A percentile compares a stretch with the other conserved stretches of the same genome.
phyloP scores from a whole-genome alignment of 2,329 filamentous ascomycete genomes.

The Fusarium phyllophilum region DNA sequence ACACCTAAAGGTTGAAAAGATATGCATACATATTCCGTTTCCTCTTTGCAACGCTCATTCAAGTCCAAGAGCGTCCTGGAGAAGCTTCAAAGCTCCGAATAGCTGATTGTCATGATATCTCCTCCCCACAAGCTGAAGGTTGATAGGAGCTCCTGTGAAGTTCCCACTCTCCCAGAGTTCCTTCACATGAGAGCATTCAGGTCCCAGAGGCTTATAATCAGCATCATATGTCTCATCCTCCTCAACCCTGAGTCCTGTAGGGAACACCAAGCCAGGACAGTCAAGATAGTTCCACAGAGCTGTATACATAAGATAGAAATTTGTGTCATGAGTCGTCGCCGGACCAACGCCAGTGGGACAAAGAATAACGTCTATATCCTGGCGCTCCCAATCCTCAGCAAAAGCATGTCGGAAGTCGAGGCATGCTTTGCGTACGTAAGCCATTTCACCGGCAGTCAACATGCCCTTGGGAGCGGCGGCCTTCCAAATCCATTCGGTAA shows the following conservation, averaged over 20 bases:
- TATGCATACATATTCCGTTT: rapidly evolving
- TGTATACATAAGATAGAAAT: not conserved
- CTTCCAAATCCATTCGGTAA: not conserved
- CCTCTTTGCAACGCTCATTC: not conserved
- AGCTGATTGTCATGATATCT: not conserved
- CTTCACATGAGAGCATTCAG: not conserved
- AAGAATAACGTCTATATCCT: not conserved
- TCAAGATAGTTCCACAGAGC: not conserved
- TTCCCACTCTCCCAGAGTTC: not conserved
- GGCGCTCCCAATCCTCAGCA: not conserved
- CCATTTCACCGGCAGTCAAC: not conserved
- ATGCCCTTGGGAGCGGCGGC: not conserved
- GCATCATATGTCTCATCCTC: not conserved
- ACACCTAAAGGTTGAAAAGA: rapidly evolving
- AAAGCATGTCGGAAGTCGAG: not conserved
- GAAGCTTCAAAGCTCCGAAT: not conserved
- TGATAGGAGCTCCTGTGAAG: not conserved
- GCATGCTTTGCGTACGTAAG: not conserved
- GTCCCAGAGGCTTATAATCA: not conserved
- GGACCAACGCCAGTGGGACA: not conserved
- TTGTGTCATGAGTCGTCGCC: not conserved
- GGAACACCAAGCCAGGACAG: not conserved
- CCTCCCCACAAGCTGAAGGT: not conserved
- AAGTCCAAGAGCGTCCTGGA: not conserved
- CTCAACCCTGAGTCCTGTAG: not conserved